Evolutionary conservation across 2,329 filamentous ascomycete genomes (phyloP).

Genomic region (Phyllosticta paracitricarpa): DNA sequence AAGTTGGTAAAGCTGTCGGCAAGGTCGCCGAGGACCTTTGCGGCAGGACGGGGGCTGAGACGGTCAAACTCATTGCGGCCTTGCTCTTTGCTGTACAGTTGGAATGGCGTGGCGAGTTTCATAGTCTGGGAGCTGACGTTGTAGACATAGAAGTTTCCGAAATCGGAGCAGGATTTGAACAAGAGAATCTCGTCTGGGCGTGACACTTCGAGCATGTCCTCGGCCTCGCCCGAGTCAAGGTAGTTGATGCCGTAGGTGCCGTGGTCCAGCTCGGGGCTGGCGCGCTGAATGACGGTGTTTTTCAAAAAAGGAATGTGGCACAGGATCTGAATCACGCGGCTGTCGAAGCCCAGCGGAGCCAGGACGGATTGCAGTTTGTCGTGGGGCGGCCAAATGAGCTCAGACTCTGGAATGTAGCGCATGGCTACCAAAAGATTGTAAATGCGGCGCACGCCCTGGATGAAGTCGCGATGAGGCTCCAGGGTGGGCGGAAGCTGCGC

Average conservation of each 20-base stretch:
- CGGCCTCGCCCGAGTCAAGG: slow-evolving; percentile 6
- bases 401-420: slow-evolving; percentile 11
- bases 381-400: slow-evolving; percentile 11
- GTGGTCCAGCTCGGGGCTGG: slow-evolving; percentile 66
- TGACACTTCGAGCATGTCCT: slow-evolving; percentile 6
- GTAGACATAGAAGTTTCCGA: slow-evolving; percentile 9
- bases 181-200: slow-evolving; percentile 1
- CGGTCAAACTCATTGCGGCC: slow-evolving; percentile 3
- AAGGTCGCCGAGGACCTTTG: slow-evolving; percentile 1
- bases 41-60: background rate
- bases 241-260: slow-evolving; percentile 41
- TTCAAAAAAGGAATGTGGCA: slow-evolving; percentile 5
- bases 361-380: background rate
- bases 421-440: slow-evolving; percentile 12
- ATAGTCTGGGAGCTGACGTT: background rate
- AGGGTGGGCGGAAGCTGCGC: background rate
- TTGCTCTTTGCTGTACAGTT: slow-evolving; percentile 4
- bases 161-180: slow-evolving; percentile 9
- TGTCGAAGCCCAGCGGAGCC: slow-evolving; percentile 3
- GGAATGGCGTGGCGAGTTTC: slow-evolving; percentile 7
- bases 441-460: slow-evolving; percentile 9
- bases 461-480: slow-evolving; percentile 5
- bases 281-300: slow-evolving; percentile 91
- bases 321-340: slow-evolving; percentile 2
- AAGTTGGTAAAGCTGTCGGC: background rate